These are phyloP conservation scores for Tuber microsphaerosporum DNA, from an alignment of 495 filamentous ascomycete genomes.

Conservation along the genomic window DNA sequence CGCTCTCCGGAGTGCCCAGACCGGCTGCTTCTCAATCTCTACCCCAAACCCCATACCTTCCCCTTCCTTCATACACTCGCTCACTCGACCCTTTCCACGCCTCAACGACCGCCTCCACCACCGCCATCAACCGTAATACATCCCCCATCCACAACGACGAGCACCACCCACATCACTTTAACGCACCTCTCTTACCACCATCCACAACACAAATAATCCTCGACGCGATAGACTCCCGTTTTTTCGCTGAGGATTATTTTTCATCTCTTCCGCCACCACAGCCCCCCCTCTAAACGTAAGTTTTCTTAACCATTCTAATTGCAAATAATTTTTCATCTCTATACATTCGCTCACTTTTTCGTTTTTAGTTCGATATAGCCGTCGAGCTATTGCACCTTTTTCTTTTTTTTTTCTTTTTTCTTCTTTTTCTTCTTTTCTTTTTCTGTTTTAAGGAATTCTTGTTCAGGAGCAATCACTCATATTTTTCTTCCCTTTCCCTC, in stretches of 20 bases:
- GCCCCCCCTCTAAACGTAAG: conserved; percentile 24
- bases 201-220: conserved; percentile 36
- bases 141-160: neutral
- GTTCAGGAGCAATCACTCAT: conserved; percentile 39
- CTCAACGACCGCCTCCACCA: conserved; percentile 19
- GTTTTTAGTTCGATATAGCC: conserved; percentile 6
- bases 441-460: conserved; percentile 24
- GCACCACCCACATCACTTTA: conserved; percentile 4
- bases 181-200: neutral
- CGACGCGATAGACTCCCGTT: conserved; percentile 36
- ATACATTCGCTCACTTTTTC: conserved; percentile 28
- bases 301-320: conserved; percentile 43
- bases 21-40: conserved; percentile 29
- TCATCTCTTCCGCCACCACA: conserved; percentile 21
- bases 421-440: conserved; percentile 25
- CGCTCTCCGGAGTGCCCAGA: conserved; percentile 1
- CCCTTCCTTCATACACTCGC: conserved; percentile 37
- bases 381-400: conserved; percentile 35
- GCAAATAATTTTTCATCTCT: conserved; percentile 42
- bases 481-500: conserved; percentile 35
- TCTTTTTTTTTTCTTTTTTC: conserved; percentile 19
- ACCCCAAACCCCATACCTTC: conserved; percentile 34
- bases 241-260: conserved; percentile 24
- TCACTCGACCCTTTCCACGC: conserved; percentile 38
- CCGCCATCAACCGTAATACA: conserved; percentile 1